A percentile compares a stretch with the other conserved stretches of the same genome.
These are phyloP conservation scores for Lentinula sp. DNA, from an alignment of 768 basidiomycete genomes.

Conservation along the genomic window DNA sequence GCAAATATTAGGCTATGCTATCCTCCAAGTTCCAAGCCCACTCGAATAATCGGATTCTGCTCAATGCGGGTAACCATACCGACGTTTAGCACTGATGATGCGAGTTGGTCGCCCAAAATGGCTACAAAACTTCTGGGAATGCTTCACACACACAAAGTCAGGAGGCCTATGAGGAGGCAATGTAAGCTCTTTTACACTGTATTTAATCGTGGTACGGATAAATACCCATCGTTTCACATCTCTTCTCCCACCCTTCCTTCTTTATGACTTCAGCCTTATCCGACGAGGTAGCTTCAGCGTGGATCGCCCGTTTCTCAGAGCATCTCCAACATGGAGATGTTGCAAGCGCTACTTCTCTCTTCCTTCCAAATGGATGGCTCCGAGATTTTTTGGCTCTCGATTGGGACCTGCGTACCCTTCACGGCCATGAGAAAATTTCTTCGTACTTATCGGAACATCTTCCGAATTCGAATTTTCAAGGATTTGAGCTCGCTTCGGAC, in stretches of 20 bases:
- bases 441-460: constrained; percentile 9
- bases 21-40: no score
- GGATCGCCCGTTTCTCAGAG: background rate
- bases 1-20: no score
- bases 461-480: background rate
- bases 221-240: background rate
- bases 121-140: background rate
- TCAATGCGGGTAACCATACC: background rate
- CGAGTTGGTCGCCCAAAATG: background rate
- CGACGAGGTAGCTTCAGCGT: background rate
- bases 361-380: constrained; percentile 1
- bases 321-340: background rate
- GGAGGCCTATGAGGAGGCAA: no score
- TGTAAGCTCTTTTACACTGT: background rate
- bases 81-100: background rate
- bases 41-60: no score
- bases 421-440: background rate
- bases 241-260: background rate
- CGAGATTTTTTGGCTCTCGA: background rate
- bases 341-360: background rate
- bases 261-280: background rate
- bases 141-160: background rate
- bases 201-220: background rate
- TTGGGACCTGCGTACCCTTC: background rate
- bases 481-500: constrained; percentile 1